Evolutionary conservation across 805 yeast species (phyloP).

Genomic region (Pichia sporocuriosa): DNA sequence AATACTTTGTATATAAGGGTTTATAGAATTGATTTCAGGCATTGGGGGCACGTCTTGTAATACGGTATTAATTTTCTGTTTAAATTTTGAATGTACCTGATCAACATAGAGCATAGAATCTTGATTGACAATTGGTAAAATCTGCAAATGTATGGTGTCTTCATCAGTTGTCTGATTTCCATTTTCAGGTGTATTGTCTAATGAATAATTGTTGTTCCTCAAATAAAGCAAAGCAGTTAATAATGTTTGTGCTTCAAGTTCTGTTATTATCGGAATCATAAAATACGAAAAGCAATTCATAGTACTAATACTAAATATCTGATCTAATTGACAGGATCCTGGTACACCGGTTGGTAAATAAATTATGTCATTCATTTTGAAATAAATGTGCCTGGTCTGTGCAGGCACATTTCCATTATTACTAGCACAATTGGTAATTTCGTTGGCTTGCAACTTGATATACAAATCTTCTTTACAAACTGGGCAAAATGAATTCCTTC

Average conservation of each 20-base stretch:
- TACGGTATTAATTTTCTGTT: conserved; percentile 9
- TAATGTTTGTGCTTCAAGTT: conserved; percentile 15
- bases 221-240: conserved; percentile 13
- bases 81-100: neutral
- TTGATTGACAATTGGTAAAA: neutral
- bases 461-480: conserved; percentile 61
- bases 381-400: neutral
- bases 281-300: conserved; percentile 9
- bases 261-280: conserved; percentile 10
- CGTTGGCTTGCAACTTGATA: conserved; percentile 11
- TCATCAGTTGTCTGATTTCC: conserved; percentile 4
- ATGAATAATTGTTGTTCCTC: conserved; percentile 9
- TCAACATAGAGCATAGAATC: neutral
- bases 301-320: conserved; percentile 10
- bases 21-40: conserved; percentile 21
- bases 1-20: conserved; percentile 20
- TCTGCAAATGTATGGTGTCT: neutral
- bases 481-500: conserved; percentile 75
- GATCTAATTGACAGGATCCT: conserved; percentile 22
- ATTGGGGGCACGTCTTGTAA: conserved; percentile 22
- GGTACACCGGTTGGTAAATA: conserved; percentile 6
- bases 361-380: conserved; percentile 4
- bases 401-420: conserved; percentile 7
- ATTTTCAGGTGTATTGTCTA: neutral
- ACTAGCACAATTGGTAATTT: conserved; percentile 10